Percentiles rank a stretch among this genome's conserved stretches.
Conservation (phyloP, 768 basidiomycete genomes). For the Trametes villosa region DNA sequence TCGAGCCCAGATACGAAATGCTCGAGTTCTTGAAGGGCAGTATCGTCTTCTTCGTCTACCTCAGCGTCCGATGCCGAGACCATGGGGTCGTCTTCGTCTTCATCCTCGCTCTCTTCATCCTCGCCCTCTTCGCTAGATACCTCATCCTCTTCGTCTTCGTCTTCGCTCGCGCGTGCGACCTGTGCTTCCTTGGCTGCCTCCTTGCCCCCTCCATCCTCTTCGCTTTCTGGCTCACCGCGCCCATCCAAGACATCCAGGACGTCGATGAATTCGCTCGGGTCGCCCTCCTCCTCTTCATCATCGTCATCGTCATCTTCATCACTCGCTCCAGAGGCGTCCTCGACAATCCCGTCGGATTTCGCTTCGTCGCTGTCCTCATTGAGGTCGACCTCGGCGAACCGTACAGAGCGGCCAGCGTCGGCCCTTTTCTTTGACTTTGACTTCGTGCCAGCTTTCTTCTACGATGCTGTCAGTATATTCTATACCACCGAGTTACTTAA, state of each 20-base stretch:
- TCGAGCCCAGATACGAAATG: conserved; percentile 73
- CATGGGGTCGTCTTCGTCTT: conserved; percentile 43
- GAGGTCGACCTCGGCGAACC: conserved; percentile 63
- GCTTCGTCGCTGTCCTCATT: conserved; percentile 54
- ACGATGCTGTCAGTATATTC: not conserved
- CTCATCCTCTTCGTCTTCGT: conserved; percentile 43
- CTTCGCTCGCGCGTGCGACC: conserved; percentile 34
- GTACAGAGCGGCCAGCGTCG: conserved; percentile 33
- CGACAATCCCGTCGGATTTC: conserved; percentile 43
- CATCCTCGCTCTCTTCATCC: conserved; percentile 40
- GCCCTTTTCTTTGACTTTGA: conserved; percentile 31
- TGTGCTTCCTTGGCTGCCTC: conserved; percentile 30
- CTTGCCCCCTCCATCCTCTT: conserved; percentile 44
- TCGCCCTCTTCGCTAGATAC: conserved; percentile 31
- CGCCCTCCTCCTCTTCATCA: conserved; percentile 43
- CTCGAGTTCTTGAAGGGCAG: conserved; percentile 71
- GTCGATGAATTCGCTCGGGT: conserved; percentile 63
- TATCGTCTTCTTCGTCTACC: conserved; percentile 56
- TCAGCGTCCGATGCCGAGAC: conserved; percentile 37
- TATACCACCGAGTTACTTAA: not conserved
- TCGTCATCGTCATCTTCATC: conserved; percentile 38
- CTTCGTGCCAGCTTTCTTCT: conserved; percentile 30
- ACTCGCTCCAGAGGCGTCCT: conserved; percentile 46
- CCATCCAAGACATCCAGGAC: conserved; percentile 71
- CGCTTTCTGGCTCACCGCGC: conserved; percentile 48